Conservation (phyloP, 225 moss, liverwort and hornwort species). For the Thuidium tamariscinum region DNA sequence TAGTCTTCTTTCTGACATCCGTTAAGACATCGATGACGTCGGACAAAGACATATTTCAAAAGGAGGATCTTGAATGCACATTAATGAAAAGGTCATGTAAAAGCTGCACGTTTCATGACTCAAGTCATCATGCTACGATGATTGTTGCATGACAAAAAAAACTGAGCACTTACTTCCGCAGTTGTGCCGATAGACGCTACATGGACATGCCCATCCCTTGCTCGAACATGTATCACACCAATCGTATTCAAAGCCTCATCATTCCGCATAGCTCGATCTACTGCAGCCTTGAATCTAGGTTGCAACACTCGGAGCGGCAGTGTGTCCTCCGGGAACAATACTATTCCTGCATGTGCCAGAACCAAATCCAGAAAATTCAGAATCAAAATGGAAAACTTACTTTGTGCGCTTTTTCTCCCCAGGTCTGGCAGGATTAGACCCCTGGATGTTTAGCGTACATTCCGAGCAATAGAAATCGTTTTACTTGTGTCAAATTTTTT, state of each 20-base stretch:
- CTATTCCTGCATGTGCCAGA: slow-evolving; percentile 48
- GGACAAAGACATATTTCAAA: background rate
- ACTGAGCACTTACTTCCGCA: slow-evolving; percentile 54
- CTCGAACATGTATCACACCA: slow-evolving; percentile 85
- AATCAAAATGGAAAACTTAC: background rate
- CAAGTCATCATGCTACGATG: background rate
- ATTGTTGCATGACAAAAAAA: background rate
- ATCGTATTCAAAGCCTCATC: slow-evolving; percentile 72
- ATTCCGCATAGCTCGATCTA: slow-evolving; percentile 81
- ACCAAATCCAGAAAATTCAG: background rate
- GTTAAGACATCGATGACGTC: background rate
- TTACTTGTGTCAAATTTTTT: background rate
- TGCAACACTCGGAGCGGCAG: slow-evolving; percentile 82
- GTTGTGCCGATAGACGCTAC: slow-evolving; percentile 92
- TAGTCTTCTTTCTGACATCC: background rate
- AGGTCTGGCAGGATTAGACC: background rate
- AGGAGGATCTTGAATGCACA: background rate
- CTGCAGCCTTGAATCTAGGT: slow-evolving; percentile 85
- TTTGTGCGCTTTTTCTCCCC: background rate
- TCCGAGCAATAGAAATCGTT: background rate
- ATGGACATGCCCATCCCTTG: slow-evolving; percentile 56
- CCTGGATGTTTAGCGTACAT: background rate
- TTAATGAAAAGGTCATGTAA: background rate
- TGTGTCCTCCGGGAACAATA: slow-evolving; percentile 89
- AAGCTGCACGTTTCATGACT: background rate